Conservation (phyloP, 2,329 filamentous ascomycete genomes). For the Pseudogymnoascus sp. region DNA sequence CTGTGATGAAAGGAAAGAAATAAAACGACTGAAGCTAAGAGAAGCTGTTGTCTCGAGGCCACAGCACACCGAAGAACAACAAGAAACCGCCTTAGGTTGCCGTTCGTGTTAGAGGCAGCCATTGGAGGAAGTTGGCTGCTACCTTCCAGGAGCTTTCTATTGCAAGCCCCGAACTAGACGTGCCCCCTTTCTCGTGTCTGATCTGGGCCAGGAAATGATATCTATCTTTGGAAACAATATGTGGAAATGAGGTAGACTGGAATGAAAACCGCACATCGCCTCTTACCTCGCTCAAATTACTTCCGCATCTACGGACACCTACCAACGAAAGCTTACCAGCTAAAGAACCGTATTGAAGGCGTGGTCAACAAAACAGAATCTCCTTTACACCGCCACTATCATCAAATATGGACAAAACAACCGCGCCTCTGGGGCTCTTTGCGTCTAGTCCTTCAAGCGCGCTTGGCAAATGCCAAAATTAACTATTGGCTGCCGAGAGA, state of each 20-base stretch:
- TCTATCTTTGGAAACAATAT: not conserved
- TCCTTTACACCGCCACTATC: not conserved
- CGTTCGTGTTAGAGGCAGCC: not conserved
- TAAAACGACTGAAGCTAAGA: not conserved
- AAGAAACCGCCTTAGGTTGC: not conserved
- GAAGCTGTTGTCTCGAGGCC: not conserved
- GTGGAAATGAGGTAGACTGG: not conserved
- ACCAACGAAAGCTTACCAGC: not conserved
- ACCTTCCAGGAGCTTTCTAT: not conserved
- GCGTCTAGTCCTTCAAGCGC: not conserved
- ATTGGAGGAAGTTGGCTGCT: not conserved
- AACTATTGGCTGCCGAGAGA: not conserved
- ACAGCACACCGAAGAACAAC: not conserved
- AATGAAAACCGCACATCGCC: not conserved
- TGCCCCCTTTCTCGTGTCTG: not conserved
- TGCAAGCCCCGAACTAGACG: not conserved
- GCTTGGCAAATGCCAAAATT: constrained; percentile 1
- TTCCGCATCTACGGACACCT: not conserved
- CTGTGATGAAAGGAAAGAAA: not conserved
- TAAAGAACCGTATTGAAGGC: not conserved
- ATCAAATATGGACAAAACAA: constrained; percentile 2
- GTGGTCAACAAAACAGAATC: not conserved
- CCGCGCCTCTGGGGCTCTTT: not conserved
- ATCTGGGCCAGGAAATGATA: not conserved
- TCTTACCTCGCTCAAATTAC: not conserved